Conservation (phyloP, 2,329 filamentous ascomycete species). For the Zasmidium cellare region DNA sequence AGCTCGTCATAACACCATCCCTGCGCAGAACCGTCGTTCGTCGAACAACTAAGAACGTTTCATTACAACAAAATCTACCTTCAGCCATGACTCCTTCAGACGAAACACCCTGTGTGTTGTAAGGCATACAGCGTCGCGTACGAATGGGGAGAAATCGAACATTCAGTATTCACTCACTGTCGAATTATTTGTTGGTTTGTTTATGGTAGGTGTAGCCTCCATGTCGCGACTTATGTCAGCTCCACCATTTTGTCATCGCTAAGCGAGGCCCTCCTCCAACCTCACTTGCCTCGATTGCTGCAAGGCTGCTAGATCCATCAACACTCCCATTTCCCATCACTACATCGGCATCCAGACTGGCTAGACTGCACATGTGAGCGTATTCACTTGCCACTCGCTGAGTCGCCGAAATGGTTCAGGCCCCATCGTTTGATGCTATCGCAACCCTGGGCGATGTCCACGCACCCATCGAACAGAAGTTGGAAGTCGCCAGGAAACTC, state of each 20-base stretch:
- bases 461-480: slow-evolving; percentile 40
- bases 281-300: not conserved
- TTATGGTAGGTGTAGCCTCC: not conserved
- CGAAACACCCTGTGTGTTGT: too few species aligned
- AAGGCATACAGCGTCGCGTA: too few species aligned
- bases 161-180: too few species aligned
- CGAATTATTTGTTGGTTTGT: too few species aligned
- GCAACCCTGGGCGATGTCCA: slow-evolving; percentile 15
- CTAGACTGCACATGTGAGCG: not conserved
- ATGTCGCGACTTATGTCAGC: not conserved
- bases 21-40: not conserved
- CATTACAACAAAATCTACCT: too few species aligned
- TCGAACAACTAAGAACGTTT: too few species aligned
- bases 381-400: not conserved
- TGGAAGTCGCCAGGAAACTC: slow-evolving; percentile 64
- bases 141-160: too few species aligned
- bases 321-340: not conserved
- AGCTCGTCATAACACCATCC: too few species aligned
- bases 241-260: not conserved
- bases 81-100: too few species aligned
- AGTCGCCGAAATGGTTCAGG: slow-evolving; percentile 16
- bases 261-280: not conserved
- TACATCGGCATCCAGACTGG: not conserved
- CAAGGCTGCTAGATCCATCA: not conserved
- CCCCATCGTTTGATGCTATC: slow-evolving; percentile 12